A percentile compares a stretch with the other conserved stretches of the same genome.
Evolutionary conservation across 179 eudicot genomes (phyloP).

Genomic region (Pouteria campechiana): DNA sequence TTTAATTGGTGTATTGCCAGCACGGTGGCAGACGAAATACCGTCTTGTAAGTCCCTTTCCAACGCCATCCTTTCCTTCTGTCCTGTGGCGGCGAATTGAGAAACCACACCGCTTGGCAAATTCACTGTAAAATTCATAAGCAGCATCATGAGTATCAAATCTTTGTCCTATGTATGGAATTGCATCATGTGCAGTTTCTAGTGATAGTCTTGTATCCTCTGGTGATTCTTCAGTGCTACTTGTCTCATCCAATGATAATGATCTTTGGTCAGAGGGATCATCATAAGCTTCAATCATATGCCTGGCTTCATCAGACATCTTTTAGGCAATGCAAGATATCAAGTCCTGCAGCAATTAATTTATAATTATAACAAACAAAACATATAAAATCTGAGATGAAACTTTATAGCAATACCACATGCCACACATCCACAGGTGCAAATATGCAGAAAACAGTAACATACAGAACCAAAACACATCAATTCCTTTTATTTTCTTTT

Average conservation of each 20-base stretch:
- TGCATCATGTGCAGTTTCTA: conserved; percentile 44
- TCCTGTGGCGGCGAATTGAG: conserved; percentile 89
- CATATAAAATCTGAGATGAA: too few species aligned
- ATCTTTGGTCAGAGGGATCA: conserved; percentile 73
- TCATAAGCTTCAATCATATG: conserved; percentile 52
- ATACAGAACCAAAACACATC: too few species aligned
- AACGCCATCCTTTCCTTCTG: conserved; percentile 94
- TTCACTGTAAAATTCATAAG: conserved; percentile 82
- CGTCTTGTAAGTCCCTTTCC: conserved; percentile 94
- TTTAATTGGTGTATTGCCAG: conserved; percentile 83
- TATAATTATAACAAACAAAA: too few species aligned
- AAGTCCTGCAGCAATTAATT: too few species aligned
- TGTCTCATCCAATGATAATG: conserved; percentile 65
- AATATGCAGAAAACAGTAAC: too few species aligned
- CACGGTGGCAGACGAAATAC: conserved; percentile 97
- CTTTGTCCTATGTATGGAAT: conserved; percentile 83
- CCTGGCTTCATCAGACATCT: conserved; percentile 51
- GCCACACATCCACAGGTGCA: too few species aligned
- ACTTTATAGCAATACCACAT: too few species aligned
- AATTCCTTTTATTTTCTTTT: too few species aligned
- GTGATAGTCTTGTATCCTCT: conserved; percentile 45
- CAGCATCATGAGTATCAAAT: conserved; percentile 76
- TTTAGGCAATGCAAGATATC: too few species aligned
- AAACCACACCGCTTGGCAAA: conserved; percentile 86
- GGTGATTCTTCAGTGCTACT: conserved; percentile 85